Evolutionary conservation across 2,329 filamentous ascomycete species (phyloP).

Genomic region (Lecanicillium sp.): DNA sequence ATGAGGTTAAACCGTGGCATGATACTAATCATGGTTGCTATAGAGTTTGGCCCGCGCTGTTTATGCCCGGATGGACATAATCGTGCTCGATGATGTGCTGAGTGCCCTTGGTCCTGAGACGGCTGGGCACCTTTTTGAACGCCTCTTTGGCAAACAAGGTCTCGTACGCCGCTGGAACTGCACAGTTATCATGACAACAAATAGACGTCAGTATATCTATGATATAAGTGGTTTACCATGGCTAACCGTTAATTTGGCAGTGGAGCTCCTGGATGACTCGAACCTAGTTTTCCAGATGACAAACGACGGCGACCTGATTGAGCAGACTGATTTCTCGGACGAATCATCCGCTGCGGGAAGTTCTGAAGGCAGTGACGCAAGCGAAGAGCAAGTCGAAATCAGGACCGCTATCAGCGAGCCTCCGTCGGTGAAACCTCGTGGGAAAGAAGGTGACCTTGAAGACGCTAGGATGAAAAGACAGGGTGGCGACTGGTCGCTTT

Average conservation of each 20-base stretch:
- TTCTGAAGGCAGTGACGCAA: neutral
- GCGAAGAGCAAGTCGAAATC: neutral
- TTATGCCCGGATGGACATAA: neutral
- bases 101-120: neutral
- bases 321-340: neutral
- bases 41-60: constrained; percentile 2
- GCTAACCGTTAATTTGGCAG: neutral
- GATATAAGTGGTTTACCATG: neutral
- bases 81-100: constrained; percentile 1
- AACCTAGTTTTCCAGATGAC: neutral
- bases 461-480: too few species aligned
- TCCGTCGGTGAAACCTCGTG: neutral
- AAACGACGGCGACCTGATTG: neutral
- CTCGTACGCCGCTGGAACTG: neutral
- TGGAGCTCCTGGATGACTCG: neutral
- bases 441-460: neutral
- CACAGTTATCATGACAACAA: constrained; percentile 1
- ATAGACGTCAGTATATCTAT: neutral
- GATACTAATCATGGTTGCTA: too few species aligned
- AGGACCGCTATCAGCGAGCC: neutral
- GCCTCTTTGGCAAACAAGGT: neutral
- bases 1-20: neutral
- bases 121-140: neutral
- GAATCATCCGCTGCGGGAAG: neutral
- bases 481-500: neutral